A percentile compares a stretch with the other conserved stretches of the same genome.
Conservation (phyloP, 257 asterid species). For the Asclepias syriaca region DNA sequence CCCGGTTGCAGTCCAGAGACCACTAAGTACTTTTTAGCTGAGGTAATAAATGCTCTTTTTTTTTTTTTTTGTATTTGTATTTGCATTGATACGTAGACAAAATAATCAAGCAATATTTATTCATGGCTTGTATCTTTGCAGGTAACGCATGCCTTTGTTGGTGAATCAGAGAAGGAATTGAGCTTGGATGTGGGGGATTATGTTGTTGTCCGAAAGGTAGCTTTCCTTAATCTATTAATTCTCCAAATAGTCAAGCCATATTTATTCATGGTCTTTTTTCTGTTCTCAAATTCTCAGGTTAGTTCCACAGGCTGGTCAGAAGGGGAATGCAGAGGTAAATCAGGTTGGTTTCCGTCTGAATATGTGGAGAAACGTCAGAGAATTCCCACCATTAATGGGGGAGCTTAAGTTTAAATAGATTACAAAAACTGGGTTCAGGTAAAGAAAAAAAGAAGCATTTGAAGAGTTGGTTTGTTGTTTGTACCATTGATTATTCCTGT, state of each 20-base stretch:
- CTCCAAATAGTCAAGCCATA: too few relatives aligned
- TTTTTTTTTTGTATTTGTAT: neutral
- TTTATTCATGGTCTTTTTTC: neutral
- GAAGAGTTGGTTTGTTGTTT: neutral
- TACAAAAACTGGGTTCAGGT: neutral
- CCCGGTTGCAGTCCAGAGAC: conserved; percentile 51
- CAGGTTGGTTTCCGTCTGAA: conserved; percentile 90
- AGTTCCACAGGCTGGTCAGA: conserved; percentile 93
- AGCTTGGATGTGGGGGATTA: conserved; percentile 79
- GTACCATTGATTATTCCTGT: neutral
- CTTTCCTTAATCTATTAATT: neutral
- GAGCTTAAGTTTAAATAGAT: conserved; percentile 45
- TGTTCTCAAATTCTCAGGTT: conserved; percentile 40
- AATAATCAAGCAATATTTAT: conserved; percentile 5
- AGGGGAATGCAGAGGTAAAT: conserved; percentile 92
- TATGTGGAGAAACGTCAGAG: conserved; percentile 82
- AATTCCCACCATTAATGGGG: conserved; percentile 53
- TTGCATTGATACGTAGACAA: neutral
- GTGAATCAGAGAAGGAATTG: conserved; percentile 72
- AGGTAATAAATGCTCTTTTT: conserved; percentile 41
- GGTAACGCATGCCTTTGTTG: conserved; percentile 78
- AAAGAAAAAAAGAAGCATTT: neutral
- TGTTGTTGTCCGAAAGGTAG: conserved; percentile 84
- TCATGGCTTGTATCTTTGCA: conserved; percentile 21
- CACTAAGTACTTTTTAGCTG: conserved; percentile 85